Base-by-base conservation (phyloP, 768 basidiomycete genomes). In the Boletus tomentosulus region DNA sequence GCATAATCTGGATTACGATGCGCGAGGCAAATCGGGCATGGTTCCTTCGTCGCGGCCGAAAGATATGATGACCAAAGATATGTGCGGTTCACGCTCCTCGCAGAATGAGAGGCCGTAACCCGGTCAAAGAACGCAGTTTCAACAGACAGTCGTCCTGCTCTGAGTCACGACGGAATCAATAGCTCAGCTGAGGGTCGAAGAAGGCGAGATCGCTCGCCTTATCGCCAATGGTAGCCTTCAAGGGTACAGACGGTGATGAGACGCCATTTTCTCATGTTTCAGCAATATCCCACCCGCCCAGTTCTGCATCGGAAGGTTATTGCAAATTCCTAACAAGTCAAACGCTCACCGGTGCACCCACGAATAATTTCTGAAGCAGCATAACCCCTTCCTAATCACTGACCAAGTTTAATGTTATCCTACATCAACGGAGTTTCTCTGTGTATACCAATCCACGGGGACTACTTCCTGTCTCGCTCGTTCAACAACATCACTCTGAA, bases 401-500 rank as follows among this genome's bases (percentile, higher is more conserved):
- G 22, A 24, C 39, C 6, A 10, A 39, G 42, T 19, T 35, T 12
- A 10, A 24, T 30, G 22, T 38, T 59, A 51, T 53, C 41, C 24
- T 56, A 62, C 46, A 54, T 49, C 50, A 46, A 19, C 45, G 45
- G 41, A 7, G 31, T 35, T 34, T 37, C 2, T 27, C 11, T 11
- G 19, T 7, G 31, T 44, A 51, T 19, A 54, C 38, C 49, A 33
- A 39, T 27, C 46, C 25, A 45, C 27, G 6, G 27, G 24, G 8
- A 44, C 44, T 58, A 55, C 38, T 48, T 50, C 27, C 25, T 51
- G 22, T 54, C 57, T 47, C 63, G 57, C 39, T 61, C 69, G 53
- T 59, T 58, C 27, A 72, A 50, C 33, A 73, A 54, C 7, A 81
- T 78, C 37, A 58, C 66, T 33, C 71, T 73, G 6, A 97, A 70